Evolutionary conservation across 176 grass and related monocot species (phyloP), one percentile per base, ranked within the genome.

Genomic region (Musa troglodytarum): DNA sequence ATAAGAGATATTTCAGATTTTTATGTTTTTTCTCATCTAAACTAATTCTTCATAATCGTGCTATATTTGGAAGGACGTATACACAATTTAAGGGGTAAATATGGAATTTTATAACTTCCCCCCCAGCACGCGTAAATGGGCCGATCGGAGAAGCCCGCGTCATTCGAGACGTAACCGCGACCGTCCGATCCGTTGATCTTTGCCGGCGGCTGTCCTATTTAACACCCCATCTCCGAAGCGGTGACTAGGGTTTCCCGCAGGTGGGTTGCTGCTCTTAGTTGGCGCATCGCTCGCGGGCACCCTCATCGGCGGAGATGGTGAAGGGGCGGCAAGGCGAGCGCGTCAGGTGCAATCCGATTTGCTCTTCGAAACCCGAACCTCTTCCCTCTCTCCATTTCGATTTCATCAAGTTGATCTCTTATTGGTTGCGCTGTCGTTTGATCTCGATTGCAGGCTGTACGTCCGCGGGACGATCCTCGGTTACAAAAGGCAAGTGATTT

Each of bases 301-400:
- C 12, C 69, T 71, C 20, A 3, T 3, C 63, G 63, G 50, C 69
- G 69, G 51, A 53, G 17, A 72, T 72, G 69, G 69, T 72, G 50
- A 72, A 72, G 50, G 69, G 50, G n/a, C 69, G 69, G 50, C 69
- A 72, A 20, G 69, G 69, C 0, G 69, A 72, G 69, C 20, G 69
- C 50, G 69, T 72, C 50, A 72, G 69, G 69, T 72, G 1, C 9
- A 50, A 23, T 1, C 24, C n/a, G n/a, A 1, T 53, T 9, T 17
- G 6, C 66, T 69, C 12, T 15, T 19, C 29, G 29, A 34, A 51
- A 14, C 1, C 2, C 8, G 16, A 16, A 15, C 6, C 68, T 5
- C 52, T 10, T 52, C 22, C 43, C 12, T 71, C 9, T 23, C 15
- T 52, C 9, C 19, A 34, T 34, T 12, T 71, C 19, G 43, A 11